These are phyloP conservation scores for Naganishia friedmannii DNA, from an alignment of 768 basidiomycete species.

Conservation along the genomic window DNA sequence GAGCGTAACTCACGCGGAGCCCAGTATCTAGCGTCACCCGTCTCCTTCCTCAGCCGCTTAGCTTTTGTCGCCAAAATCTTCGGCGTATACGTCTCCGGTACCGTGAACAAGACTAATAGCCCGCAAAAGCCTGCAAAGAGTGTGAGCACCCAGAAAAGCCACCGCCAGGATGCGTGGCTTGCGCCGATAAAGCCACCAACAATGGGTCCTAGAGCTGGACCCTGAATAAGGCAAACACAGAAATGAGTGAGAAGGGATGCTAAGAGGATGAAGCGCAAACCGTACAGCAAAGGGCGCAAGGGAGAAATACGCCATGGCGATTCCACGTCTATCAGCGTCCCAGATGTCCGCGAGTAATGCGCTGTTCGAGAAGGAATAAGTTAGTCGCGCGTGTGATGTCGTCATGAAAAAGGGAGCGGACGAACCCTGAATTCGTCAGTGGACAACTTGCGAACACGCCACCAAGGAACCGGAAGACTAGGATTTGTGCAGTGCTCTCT, in stretches of 20 bases:
- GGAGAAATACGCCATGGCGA: constrained; percentile 51
- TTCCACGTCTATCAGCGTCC: constrained; percentile 51
- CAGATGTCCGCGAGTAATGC: constrained; percentile 53
- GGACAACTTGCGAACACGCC: constrained; percentile 53
- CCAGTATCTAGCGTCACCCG: constrained; percentile 50
- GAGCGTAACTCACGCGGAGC: constrained; percentile 44
- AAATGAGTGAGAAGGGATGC: constrained; percentile 27
- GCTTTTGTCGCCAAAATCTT: constrained; percentile 49
- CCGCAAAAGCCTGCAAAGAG: constrained; percentile 48
- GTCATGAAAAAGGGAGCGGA: background rate
- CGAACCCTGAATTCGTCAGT: constrained; percentile 53
- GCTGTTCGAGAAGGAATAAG: background rate
- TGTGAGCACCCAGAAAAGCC: constrained; percentile 51
- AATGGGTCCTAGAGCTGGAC: constrained; percentile 41
- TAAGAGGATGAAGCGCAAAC: background rate
- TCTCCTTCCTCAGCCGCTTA: constrained; percentile 48
- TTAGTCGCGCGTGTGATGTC: background rate
- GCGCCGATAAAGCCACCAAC: constrained; percentile 51
- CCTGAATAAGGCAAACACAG: background rate
- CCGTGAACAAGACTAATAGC: constrained; percentile 36
- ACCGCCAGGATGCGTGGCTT: constrained; percentile 47
- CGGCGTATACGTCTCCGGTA: constrained; percentile 53
- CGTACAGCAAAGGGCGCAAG: constrained; percentile 51
- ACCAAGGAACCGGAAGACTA: constrained; percentile 54
- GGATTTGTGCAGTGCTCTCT: constrained; percentile 51